Percentiles rank a stretch among this genome's conserved stretches.
Evolutionary conservation across 2,329 filamentous ascomycete genomes (phyloP).

Genomic region (Neopestalotiopsis rosae): DNA sequence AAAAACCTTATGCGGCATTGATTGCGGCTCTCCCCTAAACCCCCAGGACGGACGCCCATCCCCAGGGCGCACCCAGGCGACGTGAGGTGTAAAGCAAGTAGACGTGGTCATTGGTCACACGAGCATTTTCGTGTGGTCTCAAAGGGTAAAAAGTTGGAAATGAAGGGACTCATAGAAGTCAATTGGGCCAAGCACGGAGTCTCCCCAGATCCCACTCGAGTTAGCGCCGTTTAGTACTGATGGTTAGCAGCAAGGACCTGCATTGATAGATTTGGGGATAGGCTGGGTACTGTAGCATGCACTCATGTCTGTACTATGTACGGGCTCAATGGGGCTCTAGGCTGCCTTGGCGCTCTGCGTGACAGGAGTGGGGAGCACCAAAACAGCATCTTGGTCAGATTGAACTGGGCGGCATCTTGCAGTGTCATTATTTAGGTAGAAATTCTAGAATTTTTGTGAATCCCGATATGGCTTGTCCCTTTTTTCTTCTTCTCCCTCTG

Average conservation of each 20-base stretch:
- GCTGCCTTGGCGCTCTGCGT: constrained; percentile 4
- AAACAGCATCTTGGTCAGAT: neutral
- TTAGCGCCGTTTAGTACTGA: neutral
- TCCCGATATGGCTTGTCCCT: neutral
- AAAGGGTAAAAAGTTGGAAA: neutral
- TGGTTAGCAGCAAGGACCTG: constrained; percentile 3
- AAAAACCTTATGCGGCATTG: neutral
- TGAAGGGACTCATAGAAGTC: neutral
- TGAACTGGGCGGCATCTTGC: neutral
- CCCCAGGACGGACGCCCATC: no score
- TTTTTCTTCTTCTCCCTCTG: neutral
- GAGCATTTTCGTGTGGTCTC: constrained; percentile 8
- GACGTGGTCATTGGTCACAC: constrained; percentile 7
- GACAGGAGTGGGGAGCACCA: constrained; percentile 6
- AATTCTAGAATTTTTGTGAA: neutral
- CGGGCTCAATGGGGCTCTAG: neutral
- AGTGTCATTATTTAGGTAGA: neutral
- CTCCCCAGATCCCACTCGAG: neutral
- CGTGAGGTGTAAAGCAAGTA: neutral
- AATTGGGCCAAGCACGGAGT: neutral
- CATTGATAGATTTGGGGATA: constrained; percentile 4
- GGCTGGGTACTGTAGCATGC: neutral
- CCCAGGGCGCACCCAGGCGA: no score
- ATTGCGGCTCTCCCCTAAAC: neutral
- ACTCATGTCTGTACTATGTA: neutral